Percentiles rank a stretch among this genome's conserved stretches.
These are phyloP conservation scores for Nothophaeocryptopus gaeumannii DNA, from an alignment of 2,329 filamentous ascomycete species.

Conservation along the genomic window DNA sequence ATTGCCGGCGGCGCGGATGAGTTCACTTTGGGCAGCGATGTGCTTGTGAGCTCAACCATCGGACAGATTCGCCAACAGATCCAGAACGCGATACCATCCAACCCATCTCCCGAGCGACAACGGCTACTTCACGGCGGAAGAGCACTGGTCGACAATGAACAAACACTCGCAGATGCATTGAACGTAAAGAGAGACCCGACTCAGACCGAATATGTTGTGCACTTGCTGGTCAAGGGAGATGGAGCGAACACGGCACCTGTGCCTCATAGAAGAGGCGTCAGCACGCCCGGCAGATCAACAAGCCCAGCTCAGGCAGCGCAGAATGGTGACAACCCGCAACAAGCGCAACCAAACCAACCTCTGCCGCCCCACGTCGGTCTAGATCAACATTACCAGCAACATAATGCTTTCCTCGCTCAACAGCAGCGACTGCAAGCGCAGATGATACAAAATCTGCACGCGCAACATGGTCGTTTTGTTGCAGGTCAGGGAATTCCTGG, in stretches of 20 bases:
- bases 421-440: constrained; percentile 18
- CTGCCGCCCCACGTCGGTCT: constrained; percentile 6
- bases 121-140: constrained; percentile 59
- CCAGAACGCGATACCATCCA: constrained; percentile 47
- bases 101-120: constrained; percentile 48
- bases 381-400: constrained; percentile 11
- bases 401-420: neutral
- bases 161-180: constrained; percentile 51
- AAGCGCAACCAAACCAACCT: constrained; percentile 6
- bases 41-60: constrained; percentile 44
- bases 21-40: constrained; percentile 26
- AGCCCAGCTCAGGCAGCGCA: constrained; percentile 13
- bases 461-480: neutral
- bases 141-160: constrained; percentile 49
- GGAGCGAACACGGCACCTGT: constrained; percentile 14
- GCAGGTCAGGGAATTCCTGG: neutral
- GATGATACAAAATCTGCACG: constrained; percentile 13
- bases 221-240: constrained; percentile 33
- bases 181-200: constrained; percentile 49
- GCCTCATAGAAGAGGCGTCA: constrained; percentile 12
- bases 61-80: constrained; percentile 54
- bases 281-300: constrained; percentile 11
- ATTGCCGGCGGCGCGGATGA: constrained; percentile 27
- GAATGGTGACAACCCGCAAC: constrained; percentile 5
- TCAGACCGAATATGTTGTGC: constrained; percentile 35